Conservation (phyloP, 2,329 filamentous ascomycete species). For the Alternaria brassicae region DNA sequence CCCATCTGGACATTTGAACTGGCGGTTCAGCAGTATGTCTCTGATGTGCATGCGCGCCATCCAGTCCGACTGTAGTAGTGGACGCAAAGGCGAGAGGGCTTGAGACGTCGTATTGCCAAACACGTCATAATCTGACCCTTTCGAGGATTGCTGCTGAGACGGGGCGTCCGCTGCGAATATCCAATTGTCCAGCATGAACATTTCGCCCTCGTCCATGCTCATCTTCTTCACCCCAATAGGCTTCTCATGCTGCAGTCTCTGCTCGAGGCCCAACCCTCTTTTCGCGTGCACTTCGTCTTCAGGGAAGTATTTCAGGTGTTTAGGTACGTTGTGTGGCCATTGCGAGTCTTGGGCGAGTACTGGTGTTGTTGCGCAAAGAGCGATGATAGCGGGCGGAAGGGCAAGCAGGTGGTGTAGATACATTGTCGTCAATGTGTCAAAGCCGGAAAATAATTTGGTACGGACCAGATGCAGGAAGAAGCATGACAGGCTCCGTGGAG, state of each 20-base stretch:
- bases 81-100: constrained; percentile 37
- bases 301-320: constrained; percentile 56
- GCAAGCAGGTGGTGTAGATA: constrained; percentile 36
- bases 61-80: constrained; percentile 37
- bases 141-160: not conserved
- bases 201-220: constrained; percentile 72
- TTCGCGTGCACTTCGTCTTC: constrained; percentile 55
- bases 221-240: constrained; percentile 76
- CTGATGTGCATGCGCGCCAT: constrained; percentile 49
- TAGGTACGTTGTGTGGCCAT: constrained; percentile 58
- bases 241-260: constrained; percentile 49
- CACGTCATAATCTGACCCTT: constrained; percentile 16
- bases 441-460: constrained; percentile 4
- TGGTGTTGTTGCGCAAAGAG: constrained; percentile 35
- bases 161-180: constrained; percentile 49
- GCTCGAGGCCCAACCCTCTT: constrained; percentile 51
- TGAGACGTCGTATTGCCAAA: constrained; percentile 32
- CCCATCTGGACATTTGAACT: constrained; percentile 70
- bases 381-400: constrained; percentile 40
- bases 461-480: constrained; percentile 18
- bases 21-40: constrained; percentile 58
- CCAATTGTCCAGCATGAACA: constrained; percentile 75
- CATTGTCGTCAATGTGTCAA: constrained; percentile 24
- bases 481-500: constrained; percentile 10
- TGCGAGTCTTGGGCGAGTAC: constrained; percentile 30